Evolutionary conservation across 768 basidiomycete species (phyloP).

Genomic region (Russula lepida): DNA sequence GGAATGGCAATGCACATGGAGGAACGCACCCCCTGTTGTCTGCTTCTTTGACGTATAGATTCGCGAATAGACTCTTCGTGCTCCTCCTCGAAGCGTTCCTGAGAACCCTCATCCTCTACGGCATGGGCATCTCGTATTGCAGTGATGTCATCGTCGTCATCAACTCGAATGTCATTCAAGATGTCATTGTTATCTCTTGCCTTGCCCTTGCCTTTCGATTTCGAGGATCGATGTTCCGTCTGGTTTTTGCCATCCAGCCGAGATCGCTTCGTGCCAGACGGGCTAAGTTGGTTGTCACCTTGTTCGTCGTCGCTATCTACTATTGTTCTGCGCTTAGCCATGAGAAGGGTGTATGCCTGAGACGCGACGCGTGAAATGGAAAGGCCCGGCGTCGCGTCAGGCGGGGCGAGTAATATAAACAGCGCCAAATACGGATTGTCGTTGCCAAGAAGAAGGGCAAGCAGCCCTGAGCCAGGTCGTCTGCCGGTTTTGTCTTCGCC

Average conservation of each 20-base stretch:
- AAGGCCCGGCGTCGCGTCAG: neutral
- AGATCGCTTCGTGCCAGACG: conserved; percentile 15
- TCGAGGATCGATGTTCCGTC: neutral
- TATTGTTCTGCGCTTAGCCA: conserved; percentile 18
- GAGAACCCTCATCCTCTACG: conserved; percentile 42
- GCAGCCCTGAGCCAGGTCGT: neutral
- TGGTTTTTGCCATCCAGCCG: conserved; percentile 8
- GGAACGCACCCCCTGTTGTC: conserved; percentile 39
- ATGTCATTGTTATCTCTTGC: conserved; percentile 16
- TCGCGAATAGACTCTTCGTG: conserved; percentile 49
- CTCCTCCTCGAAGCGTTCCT: conserved; percentile 56
- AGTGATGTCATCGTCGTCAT: conserved; percentile 22
- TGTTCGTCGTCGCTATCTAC: conserved; percentile 20
- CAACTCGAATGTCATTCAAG: conserved; percentile 16
- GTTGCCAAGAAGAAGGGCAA: neutral
- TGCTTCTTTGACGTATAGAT: conserved; percentile 39
- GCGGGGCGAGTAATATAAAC: neutral
- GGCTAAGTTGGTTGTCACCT: neutral
- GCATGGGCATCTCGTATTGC: conserved; percentile 12
- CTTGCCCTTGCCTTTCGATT: conserved; percentile 10
- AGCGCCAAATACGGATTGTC: neutral
- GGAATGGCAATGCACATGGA: neutral
- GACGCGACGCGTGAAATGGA: neutral
- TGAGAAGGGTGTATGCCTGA: neutral
- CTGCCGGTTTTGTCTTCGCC: neutral